Base-by-base conservation (phyloP, 2,329 filamentous ascomycete genomes). In the Neonectria neomacrospora region DNA sequence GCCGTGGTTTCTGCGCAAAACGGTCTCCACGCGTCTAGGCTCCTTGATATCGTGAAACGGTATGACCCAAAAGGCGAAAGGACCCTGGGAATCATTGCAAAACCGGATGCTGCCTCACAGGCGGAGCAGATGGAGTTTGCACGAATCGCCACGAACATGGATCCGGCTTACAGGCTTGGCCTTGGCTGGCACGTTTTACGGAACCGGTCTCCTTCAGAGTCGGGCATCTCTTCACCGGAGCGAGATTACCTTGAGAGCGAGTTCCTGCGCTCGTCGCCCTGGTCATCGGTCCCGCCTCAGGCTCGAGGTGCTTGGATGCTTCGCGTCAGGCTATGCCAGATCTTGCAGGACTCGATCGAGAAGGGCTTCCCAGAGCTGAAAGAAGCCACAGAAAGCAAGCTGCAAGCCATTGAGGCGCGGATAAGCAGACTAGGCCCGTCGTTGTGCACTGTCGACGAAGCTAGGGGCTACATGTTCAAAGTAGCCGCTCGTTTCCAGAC, bases 31-130 rank as follows among this genome's bases (percentile, higher is more conserved):
- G 42, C 42, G 1, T 41, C 48, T 7, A 55, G 28, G 39, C 50
- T 55, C 16, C 51, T 61, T 7, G 58, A 48, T 4, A 26, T 61
- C 26, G 58, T 50, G 30, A 55, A n/a, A 11, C 48, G 18, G 22
- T 55, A 30, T 26, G 58, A 61, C 10, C 51, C 45, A 10, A 45
- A 18, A 7, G 58, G 58, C 34, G 58, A 61, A 16, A 22, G 58
- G 23, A 61, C 58, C 5, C 34, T 56, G 5, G 58, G 58, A 3
- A 34, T 61, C 41, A 39, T 61, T 26, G 56, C 58, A n/a, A 61
- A 61, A 16, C 47, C 50, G 11, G 56, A 59, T 22, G 16, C 42
- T 11, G 54, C 54, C 5, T 50, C 54, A n/a, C 45, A 51, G 22
- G 45, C 54, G 8, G 45, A 58, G 11, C 54, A 51, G n/a, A 47